Evolutionary conservation across 805 yeast species (phyloP).

Genomic region (Blastobotrys peoriensis): DNA sequence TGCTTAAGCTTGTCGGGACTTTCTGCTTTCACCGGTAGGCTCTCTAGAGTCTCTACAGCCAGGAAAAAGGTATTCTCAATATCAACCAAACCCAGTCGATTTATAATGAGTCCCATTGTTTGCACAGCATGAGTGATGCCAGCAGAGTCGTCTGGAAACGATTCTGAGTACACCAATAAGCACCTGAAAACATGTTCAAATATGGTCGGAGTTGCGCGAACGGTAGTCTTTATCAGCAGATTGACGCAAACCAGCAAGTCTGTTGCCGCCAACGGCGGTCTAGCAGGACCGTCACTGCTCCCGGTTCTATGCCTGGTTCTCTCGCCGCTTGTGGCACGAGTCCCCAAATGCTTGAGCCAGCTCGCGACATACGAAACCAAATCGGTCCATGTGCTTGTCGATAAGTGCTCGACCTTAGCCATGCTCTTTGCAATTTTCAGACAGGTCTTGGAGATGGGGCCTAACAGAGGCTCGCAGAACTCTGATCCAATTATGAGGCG

Average conservation of each 20-base stretch:
- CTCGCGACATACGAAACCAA: neutral
- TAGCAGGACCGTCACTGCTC: too few species aligned
- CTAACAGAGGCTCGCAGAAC: constrained; percentile 2
- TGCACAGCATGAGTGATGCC: neutral
- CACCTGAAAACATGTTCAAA: neutral
- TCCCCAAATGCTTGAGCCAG: neutral
- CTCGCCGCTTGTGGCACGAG: too few species aligned
- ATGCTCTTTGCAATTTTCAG: neutral
- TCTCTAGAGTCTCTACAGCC: neutral
- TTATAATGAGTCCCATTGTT: neutral
- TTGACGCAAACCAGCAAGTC: neutral
- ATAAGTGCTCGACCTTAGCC: constrained; percentile 6
- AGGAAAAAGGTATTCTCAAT: neutral
- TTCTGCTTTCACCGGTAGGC: too few species aligned
- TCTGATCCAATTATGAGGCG: neutral
- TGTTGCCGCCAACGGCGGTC: neutral
- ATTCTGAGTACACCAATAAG: too few species aligned
- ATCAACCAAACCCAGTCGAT: neutral
- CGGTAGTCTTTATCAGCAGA: neutral
- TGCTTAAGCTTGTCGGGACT: too few species aligned
- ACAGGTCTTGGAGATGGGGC: constrained; percentile 1
- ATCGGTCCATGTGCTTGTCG: neutral
- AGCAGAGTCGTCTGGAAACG: neutral
- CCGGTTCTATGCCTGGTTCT: too few species aligned
- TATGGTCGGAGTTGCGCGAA: neutral